A percentile compares a stretch with the other conserved stretches of the same genome.
phyloP scores from a whole-genome alignment of 768 basidiomycete genomes.

The Pholiota conissans region DNA sequence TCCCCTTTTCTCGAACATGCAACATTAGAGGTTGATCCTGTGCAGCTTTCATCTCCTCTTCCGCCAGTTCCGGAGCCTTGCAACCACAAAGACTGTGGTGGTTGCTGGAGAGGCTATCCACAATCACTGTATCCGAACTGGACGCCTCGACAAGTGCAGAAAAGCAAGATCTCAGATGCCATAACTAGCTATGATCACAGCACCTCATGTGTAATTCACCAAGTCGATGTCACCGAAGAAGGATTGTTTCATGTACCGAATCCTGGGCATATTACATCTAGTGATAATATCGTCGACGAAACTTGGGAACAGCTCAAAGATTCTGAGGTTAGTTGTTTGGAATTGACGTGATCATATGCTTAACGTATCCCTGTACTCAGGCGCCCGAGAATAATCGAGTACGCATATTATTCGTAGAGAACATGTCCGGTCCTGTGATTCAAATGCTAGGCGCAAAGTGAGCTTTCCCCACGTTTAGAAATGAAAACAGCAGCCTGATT shows the following conservation, averaged over 20 bases:
- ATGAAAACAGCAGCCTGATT: background rate
- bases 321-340: constrained; percentile 30
- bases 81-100: constrained; percentile 33
- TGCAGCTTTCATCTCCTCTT: constrained; percentile 26
- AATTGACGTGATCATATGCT: background rate
- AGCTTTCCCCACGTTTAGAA: constrained; percentile 6
- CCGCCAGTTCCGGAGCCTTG: constrained; percentile 35
- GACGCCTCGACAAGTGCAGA: constrained; percentile 43
- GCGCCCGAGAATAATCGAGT: constrained; percentile 39
- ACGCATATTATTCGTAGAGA: constrained; percentile 52
- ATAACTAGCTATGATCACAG: constrained; percentile 30
- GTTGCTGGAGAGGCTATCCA: constrained; percentile 42
- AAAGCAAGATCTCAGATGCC: constrained; percentile 38
- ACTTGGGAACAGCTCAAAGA: constrained; percentile 40
- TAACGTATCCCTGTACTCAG: constrained; percentile 17
- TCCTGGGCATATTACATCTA: constrained; percentile 22
- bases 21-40: constrained; percentile 32
- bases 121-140: constrained; percentile 54
- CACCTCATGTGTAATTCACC: constrained; percentile 31
- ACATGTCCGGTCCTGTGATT: constrained; percentile 50
- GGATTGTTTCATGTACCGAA: constrained; percentile 35
- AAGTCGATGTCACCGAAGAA: constrained; percentile 38
- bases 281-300: constrained; percentile 23
- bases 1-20: background rate
- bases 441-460: constrained; percentile 64